Conservation (phyloP, 805 yeast species). For the Myxozyma geophila region DNA sequence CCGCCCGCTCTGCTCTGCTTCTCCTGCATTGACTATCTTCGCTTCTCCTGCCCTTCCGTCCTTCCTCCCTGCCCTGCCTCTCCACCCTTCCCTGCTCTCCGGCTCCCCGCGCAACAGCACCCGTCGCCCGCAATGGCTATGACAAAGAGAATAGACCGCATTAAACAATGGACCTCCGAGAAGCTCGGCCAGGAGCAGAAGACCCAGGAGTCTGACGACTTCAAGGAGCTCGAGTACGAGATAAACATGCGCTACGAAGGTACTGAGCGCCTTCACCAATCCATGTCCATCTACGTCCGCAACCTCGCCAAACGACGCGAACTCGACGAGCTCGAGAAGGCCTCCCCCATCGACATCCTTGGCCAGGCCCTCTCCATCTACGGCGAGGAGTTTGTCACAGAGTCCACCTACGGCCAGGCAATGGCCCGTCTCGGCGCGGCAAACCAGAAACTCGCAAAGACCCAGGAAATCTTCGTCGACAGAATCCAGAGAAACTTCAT, state of each 20-base stretch:
- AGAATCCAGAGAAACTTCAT: constrained; percentile 33
- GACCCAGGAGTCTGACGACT: constrained; percentile 39
- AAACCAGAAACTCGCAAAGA: constrained; percentile 37
- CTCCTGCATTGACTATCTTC: background rate
- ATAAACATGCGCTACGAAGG: constrained; percentile 37
- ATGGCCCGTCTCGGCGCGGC: constrained; percentile 33
- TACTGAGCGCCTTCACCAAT: constrained; percentile 36
- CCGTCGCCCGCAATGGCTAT: constrained; percentile 23
- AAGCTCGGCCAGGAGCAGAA: constrained; percentile 38
- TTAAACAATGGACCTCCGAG: constrained; percentile 38
- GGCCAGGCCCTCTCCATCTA: constrained; percentile 36
- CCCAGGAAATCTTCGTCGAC: constrained; percentile 37
- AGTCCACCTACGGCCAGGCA: constrained; percentile 37
- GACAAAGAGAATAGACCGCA: constrained; percentile 36
- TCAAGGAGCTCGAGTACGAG: constrained; percentile 37
- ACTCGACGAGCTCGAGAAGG: constrained; percentile 35
- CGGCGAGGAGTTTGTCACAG: constrained; percentile 37
- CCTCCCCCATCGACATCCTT: constrained; percentile 37
- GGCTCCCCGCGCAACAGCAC: background rate
- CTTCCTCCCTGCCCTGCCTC: too few relatives aligned
- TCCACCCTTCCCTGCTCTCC: background rate
- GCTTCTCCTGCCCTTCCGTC: background rate
- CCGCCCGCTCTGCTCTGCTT: constrained; percentile 7
- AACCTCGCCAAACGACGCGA: constrained; percentile 38
- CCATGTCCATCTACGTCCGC: constrained; percentile 34